phyloP scores from a whole-genome alignment of 768 basidiomycete species.

The Collybia mongolica region DNA sequence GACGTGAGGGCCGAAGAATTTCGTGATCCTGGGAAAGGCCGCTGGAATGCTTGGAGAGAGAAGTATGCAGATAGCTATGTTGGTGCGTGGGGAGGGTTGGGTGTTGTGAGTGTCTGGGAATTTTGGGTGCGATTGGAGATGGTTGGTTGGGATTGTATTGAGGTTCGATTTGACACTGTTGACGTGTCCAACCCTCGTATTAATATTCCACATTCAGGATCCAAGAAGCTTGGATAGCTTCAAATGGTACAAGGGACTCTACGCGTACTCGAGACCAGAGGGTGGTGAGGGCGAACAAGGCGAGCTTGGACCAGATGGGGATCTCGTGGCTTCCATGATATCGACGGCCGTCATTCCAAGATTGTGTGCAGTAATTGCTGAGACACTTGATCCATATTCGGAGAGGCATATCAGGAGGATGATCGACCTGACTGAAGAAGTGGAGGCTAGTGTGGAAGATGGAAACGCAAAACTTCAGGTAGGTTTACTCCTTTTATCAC shows the following conservation, averaged over 20 bases:
- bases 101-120: slow-evolving; percentile 88
- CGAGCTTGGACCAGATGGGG: slow-evolving; percentile 79
- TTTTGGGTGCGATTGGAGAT: slow-evolving; percentile 91
- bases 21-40: slow-evolving; percentile 70
- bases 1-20: slow-evolving; percentile 89
- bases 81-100: slow-evolving; percentile 90
- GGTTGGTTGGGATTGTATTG: slow-evolving; percentile 84
- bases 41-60: slow-evolving; percentile 69
- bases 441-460: slow-evolving; percentile 71
- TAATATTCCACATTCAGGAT: slow-evolving; percentile 35
- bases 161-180: slow-evolving; percentile 42
- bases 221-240: slow-evolving; percentile 70
- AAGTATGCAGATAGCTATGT: slow-evolving; percentile 79
- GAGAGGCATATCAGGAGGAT: slow-evolving; percentile 55
- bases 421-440: slow-evolving; percentile 76
- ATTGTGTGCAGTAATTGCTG: slow-evolving; percentile 72
- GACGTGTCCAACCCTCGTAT: background rate
- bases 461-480: slow-evolving; percentile 69
- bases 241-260: slow-evolving; percentile 77
- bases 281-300: slow-evolving; percentile 46
- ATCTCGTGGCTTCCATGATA: slow-evolving; percentile 85
- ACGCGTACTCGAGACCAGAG: slow-evolving; percentile 69
- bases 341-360: slow-evolving; percentile 80
- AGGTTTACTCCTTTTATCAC: slow-evolving; percentile 13
- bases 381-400: slow-evolving; percentile 84